Base-by-base conservation (phyloP, 108 stramenopile species). In the Skeletonema potamos region DNA sequence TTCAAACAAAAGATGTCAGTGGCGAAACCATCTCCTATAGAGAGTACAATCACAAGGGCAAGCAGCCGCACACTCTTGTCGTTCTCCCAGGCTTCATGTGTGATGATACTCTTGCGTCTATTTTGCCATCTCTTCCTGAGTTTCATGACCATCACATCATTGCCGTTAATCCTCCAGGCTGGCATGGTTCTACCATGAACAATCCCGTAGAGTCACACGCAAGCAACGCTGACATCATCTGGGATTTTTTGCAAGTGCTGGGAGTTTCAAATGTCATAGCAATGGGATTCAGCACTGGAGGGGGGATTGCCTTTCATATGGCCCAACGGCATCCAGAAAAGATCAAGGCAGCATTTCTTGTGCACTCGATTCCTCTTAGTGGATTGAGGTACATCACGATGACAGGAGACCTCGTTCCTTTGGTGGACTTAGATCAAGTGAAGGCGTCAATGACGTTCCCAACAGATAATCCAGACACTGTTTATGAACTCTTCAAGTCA, bases 101-200 rank as follows among this genome's bases (percentile, higher is more conserved):
- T 13, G 73, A 74, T 60, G 73, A 74, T 62, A 48, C 27, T 15
- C 60, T 68, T 13, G 12, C 36, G 4, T 59, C 73, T 4, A 44
- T 74, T 15, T 57, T 70, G 3, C 58, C 60, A 11, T 59, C 30
- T 34, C 33, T 70, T 2, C 68, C 67, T 6, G 39, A 59, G 44
- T 74, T 74, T 34, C 26, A 39, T n/a, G 73, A 74, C 27, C 73
- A 74, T 60, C 66, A 58, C 26, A 74, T 68, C 54, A 69, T 68
- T 46, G 67, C 60, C 15, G 58, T 68, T 1, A 74, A 74, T 33
- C 73, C 73, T 9, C 43, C 46, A 4, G 73, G 73, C 17, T 74
- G 68, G 68, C 26, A 70, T 10, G 73, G 73, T 0, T 74, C 73
- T 32, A 69, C 58, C 11, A 68, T 43, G 73, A 68, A 74, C 8